These are phyloP conservation scores for Aureobasidium sp. DNA, from an alignment of 2,329 filamentous ascomycete genomes.

Conservation along the genomic window DNA sequence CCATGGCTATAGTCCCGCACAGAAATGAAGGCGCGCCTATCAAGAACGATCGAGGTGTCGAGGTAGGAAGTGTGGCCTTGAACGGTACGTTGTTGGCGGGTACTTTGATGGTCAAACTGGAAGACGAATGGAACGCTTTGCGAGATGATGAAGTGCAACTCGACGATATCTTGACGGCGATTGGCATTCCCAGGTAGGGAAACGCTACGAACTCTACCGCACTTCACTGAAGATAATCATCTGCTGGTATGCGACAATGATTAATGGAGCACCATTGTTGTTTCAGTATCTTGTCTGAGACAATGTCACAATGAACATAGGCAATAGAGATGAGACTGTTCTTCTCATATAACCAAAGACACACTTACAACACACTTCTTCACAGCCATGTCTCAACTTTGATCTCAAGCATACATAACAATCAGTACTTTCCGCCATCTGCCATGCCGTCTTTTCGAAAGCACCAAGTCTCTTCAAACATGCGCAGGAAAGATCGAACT, in stretches of 20 bases:
- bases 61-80: slow-evolving; percentile 38
- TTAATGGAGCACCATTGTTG: neutral
- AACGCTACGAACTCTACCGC: too few relatives aligned
- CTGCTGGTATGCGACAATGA: neutral
- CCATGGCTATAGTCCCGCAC: slow-evolving; percentile 47
- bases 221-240: too few relatives aligned
- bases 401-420: neutral
- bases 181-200: slow-evolving; percentile 31
- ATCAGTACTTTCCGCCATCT: neutral
- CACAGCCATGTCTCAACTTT: neutral
- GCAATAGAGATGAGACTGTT: neutral
- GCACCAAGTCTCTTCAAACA: neutral
- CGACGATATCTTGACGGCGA: slow-evolving; percentile 32
- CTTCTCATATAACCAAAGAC: neutral
- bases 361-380: neutral
- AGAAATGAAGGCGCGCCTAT: slow-evolving; percentile 36
- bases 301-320: neutral
- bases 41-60: slow-evolving; percentile 28
- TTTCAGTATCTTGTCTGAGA: neutral
- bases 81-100: slow-evolving; percentile 51
- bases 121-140: slow-evolving; percentile 45
- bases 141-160: slow-evolving; percentile 32
- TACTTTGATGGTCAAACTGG: slow-evolving; percentile 50
- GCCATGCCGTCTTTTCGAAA: neutral
- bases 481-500: neutral